phyloP scores from a whole-genome alignment of 2,329 filamentous ascomycete species.

The Fusarium graminum region DNA sequence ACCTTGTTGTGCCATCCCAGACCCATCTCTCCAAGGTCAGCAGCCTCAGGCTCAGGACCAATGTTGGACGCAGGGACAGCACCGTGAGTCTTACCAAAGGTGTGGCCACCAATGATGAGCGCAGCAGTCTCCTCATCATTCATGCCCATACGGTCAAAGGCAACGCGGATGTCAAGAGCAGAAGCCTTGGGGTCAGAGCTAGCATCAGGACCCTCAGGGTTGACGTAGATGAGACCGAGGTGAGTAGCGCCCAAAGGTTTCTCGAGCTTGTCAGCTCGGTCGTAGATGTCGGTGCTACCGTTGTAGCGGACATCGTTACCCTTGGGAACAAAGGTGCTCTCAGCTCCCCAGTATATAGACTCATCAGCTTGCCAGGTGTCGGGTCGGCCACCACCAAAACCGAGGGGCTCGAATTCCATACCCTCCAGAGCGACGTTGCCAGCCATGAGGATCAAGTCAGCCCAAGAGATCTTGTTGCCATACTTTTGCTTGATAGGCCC shows the following conservation, averaged over 20 bases:
- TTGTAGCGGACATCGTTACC: conserved; percentile 80
- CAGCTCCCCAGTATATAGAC: conserved; percentile 81
- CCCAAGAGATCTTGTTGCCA: conserved; percentile 85
- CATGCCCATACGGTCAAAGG: conserved; percentile 86
- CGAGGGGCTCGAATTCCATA: conserved; percentile 80
- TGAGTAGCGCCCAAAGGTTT: conserved; percentile 72
- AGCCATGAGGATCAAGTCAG: conserved; percentile 77
- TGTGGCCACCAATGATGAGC: conserved; percentile 82
- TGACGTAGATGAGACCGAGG: conserved; percentile 82
- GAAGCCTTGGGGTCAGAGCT: conserved; percentile 77
- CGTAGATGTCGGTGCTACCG: conserved; percentile 66
- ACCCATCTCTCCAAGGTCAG: conserved; percentile 74
- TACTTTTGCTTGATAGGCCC: conserved; percentile 87
- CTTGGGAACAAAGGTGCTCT: conserved; percentile 74
- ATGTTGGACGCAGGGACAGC: conserved; percentile 71
- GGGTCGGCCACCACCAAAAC: conserved; percentile 78
- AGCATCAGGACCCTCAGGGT: conserved; percentile 82
- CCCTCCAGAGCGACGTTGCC: conserved; percentile 83
- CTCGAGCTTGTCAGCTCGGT: conserved; percentile 70
- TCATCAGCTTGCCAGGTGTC: conserved; percentile 83
- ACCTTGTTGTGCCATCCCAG: conserved; percentile 78
- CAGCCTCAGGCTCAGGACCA: conserved; percentile 75
- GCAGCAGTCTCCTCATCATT: conserved; percentile 85
- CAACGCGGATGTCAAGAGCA: conserved; percentile 78
- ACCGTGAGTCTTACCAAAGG: conserved; percentile 85